Evolutionary conservation across 768 basidiomycete genomes (phyloP).

Genomic region (Leccinum boreale): DNA sequence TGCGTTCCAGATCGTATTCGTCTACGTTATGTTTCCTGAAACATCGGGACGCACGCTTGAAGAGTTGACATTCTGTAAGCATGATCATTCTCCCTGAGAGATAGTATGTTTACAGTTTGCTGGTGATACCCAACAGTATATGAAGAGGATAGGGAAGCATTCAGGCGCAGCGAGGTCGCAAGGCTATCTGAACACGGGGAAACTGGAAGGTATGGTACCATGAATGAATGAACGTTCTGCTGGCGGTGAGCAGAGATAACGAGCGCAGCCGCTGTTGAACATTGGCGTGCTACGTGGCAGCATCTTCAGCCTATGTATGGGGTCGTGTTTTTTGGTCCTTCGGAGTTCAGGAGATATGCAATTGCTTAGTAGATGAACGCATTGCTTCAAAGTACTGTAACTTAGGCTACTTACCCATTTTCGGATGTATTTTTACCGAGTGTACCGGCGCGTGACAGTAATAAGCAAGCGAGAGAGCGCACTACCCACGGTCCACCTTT

Average conservation of each 20-base stretch:
- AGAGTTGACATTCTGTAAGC: conserved; percentile 18
- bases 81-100: background rate
- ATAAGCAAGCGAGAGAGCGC: too few species aligned
- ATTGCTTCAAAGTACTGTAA: too few species aligned
- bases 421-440: too few species aligned
- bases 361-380: too few species aligned
- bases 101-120: too few species aligned
- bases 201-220: background rate
- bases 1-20: conserved; percentile 12
- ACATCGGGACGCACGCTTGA: conserved; percentile 18
- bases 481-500: background rate
- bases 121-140: too few species aligned
- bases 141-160: background rate
- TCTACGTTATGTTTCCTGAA: conserved; percentile 20
- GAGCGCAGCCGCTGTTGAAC: background rate
- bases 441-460: too few species aligned
- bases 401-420: too few species aligned
- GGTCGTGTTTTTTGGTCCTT: too few species aligned
- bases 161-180: background rate
- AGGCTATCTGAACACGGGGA: background rate
- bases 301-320: too few species aligned
- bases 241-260: background rate
- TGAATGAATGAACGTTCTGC: background rate
- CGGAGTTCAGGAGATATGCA: too few species aligned
- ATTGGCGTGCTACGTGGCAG: background rate